phyloP scores from a whole-genome alignment of 1,139 yeast genomes.

The Saccharomyces uvarum region DNA sequence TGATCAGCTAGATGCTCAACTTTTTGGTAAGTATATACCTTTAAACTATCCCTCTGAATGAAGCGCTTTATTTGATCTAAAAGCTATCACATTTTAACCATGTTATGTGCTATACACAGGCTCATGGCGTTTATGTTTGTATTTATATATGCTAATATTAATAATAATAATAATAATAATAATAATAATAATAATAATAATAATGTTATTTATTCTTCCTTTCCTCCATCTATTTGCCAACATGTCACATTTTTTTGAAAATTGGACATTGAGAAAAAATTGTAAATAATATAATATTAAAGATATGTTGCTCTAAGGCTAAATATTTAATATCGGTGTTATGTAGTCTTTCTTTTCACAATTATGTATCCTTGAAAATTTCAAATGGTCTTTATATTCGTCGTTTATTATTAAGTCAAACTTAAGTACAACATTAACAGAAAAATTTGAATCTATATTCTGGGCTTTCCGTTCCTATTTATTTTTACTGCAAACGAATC shows the following conservation, averaged over 20 bases:
- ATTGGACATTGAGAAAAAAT: not conserved
- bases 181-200: not conserved
- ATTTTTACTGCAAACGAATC: conserved; percentile 42
- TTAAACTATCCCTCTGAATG: not conserved
- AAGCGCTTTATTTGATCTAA: not conserved
- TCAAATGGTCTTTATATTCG: not conserved
- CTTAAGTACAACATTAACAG: not conserved
- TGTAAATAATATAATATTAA: not conserved
- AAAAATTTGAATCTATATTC: not conserved
- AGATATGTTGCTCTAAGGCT: not conserved
- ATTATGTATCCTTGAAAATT: not conserved
- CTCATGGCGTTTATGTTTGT: not conserved
- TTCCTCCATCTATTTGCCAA: not conserved
- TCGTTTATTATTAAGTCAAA: not conserved
- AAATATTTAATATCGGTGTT: not conserved
- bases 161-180: not conserved
- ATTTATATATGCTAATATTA: not conserved
- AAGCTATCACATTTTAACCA: too few relatives aligned
- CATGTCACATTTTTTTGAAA: not conserved
- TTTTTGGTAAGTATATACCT: conserved; percentile 76
- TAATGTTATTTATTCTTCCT: not conserved
- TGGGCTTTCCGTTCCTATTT: conserved; percentile 2
- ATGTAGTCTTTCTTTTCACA: not conserved
- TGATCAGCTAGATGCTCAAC: conserved; percentile 74
- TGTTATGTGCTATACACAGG: not conserved